Percentiles rank a stretch among this genome's conserved stretches.
These are phyloP conservation scores for Pichia exigua DNA, from an alignment of 805 yeast genomes.

Conservation along the genomic window DNA sequence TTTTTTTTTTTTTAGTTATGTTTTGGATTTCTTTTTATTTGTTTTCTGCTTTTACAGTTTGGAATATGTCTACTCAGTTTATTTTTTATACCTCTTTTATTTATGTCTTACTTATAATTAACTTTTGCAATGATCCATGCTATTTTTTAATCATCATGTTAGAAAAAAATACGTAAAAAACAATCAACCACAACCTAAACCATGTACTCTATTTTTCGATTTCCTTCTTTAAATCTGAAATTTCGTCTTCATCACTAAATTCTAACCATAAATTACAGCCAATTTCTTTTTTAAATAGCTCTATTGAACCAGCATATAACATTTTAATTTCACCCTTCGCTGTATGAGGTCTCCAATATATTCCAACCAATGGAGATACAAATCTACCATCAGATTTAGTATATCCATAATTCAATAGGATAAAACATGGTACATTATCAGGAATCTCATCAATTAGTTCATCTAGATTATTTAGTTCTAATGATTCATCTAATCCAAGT, in stretches of 20 bases:
- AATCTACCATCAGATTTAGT: slow-evolving; percentile 60
- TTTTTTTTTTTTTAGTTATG: background rate
- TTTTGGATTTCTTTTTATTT: background rate
- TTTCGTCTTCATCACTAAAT: slow-evolving; percentile 61
- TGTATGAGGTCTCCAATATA: slow-evolving; percentile 88
- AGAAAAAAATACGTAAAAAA: background rate
- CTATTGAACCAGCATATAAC: slow-evolving; percentile 89
- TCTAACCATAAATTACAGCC: slow-evolving; percentile 62
- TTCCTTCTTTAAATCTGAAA: slow-evolving; percentile 45
- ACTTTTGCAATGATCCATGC: no score
- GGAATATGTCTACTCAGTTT: background rate
- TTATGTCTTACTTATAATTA: no score
- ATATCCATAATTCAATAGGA: slow-evolving; percentile 71
- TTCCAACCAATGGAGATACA: slow-evolving; percentile 63
- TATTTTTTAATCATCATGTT: no score
- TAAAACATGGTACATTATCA: slow-evolving; percentile 70
- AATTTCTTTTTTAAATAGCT: slow-evolving; percentile 68
- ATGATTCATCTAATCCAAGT: slow-evolving; percentile 37
- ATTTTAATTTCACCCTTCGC: slow-evolving; percentile 75
- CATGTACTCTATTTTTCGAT: slow-evolving; percentile 14
- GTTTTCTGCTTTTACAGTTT: background rate
- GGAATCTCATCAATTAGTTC: slow-evolving; percentile 73
- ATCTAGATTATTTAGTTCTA: slow-evolving; percentile 43
- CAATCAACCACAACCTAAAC: background rate
- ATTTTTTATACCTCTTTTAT: no score